Conservation (phyloP, 192 early-diverging fungal species). For the Podila minutissima region DNA sequence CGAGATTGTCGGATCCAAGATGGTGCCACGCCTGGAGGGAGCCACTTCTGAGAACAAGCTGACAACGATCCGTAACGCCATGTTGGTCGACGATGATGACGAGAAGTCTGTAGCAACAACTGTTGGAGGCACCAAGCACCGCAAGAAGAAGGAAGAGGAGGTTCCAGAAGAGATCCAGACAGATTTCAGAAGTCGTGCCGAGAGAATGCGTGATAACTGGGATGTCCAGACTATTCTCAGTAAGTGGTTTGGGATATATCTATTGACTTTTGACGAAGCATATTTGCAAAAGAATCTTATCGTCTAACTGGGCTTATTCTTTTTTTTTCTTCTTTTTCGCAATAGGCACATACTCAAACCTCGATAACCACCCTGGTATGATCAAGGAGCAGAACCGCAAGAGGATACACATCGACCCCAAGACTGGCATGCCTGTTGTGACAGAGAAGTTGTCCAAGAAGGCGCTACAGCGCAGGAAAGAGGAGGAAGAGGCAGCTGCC, state of each 20-base stretch:
- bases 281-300: background rate
- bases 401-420: constrained; percentile 76
- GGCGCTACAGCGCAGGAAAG: constrained; percentile 33
- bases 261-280: background rate
- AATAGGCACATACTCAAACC: constrained; percentile 86
- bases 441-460: constrained; percentile 58
- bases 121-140: constrained; percentile 47
- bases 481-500: constrained; percentile 34
- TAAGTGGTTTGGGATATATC: constrained; percentile 1
- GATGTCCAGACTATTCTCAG: constrained; percentile 92
- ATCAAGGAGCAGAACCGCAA: constrained; percentile 72
- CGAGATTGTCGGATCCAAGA: constrained; percentile 75
- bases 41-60: constrained; percentile 68
- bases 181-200: constrained; percentile 48
- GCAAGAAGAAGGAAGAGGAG: constrained; percentile 60
- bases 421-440: constrained; percentile 76
- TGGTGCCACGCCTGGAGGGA: constrained; percentile 75
- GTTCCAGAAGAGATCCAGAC: constrained; percentile 63
- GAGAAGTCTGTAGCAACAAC: constrained; percentile 30
- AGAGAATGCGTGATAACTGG: constrained; percentile 73
- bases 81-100: constrained; percentile 58
- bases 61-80: constrained; percentile 65
- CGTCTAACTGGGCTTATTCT: background rate
- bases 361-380: constrained; percentile 90
- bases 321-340: too few species aligned